A percentile compares a stretch with the other conserved stretches of the same genome.
Conservation (phyloP, 2,329 filamentous ascomycete genomes). For the Tolypocladium album region DNA sequence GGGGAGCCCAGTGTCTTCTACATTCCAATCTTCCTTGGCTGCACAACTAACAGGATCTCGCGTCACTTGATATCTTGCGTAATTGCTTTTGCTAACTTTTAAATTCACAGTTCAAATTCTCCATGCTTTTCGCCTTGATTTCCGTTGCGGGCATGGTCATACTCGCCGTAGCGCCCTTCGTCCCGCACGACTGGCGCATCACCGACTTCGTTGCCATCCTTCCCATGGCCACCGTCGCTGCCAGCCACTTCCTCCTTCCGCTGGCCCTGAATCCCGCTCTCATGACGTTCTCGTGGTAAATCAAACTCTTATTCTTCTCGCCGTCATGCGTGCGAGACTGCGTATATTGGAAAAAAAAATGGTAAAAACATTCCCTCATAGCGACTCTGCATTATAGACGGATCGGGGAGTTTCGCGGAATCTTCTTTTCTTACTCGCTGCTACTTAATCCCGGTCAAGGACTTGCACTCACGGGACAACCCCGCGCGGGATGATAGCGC, state of each 20-base stretch:
- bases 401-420: neutral
- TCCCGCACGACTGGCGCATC: constrained; percentile 56
- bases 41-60: neutral
- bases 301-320: neutral
- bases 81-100: constrained; percentile 8
- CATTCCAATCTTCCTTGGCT: neutral
- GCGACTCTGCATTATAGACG: constrained; percentile 2
- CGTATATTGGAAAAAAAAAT: neutral
- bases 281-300: constrained; percentile 69
- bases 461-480: neutral
- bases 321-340: neutral
- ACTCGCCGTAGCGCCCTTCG: constrained; percentile 50
- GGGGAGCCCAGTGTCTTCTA: neutral
- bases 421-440: neutral
- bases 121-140: constrained; percentile 49
- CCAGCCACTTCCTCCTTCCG: constrained; percentile 59
- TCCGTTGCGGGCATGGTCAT: constrained; percentile 54
- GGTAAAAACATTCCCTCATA: neutral
- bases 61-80: constrained; percentile 3
- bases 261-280: constrained; percentile 67
- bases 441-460: neutral
- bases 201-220: constrained; percentile 66
- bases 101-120: constrained; percentile 57
- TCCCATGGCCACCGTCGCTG: constrained; percentile 62
- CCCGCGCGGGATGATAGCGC: neutral